Conservation (phyloP, 1,139 yeast genomes). For the Scheffersomyces lignicola region DNA sequence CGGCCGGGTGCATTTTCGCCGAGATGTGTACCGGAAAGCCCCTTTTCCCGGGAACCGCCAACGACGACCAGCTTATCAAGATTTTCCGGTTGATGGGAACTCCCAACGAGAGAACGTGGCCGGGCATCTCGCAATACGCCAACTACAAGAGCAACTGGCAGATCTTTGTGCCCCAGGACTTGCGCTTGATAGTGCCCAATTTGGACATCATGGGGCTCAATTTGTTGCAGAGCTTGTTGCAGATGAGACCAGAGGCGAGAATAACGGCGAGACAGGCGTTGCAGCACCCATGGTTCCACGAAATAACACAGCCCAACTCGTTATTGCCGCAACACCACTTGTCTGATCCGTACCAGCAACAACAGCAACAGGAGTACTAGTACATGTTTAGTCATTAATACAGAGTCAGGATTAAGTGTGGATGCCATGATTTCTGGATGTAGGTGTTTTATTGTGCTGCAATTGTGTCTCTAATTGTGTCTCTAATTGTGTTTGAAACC, state of each 20-base stretch:
- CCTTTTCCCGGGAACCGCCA: constrained; percentile 91
- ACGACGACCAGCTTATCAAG: constrained; percentile 88
- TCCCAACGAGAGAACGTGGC: constrained; percentile 95
- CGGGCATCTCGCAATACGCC: constrained; percentile 83
- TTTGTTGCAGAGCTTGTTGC: constrained; percentile 72
- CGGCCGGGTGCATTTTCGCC: constrained; percentile 96
- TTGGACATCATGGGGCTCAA: constrained; percentile 83
- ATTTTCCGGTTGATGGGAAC: constrained; percentile 95
- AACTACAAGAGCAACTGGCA: constrained; percentile 82
- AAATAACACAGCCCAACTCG: constrained; percentile 52
- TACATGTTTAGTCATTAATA: too few species aligned
- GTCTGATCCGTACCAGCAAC: constrained; percentile 41
- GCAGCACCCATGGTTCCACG: constrained; percentile 95
- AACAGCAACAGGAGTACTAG: constrained; percentile 30
- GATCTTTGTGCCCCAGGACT: constrained; percentile 78
- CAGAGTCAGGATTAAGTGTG: too few species aligned
- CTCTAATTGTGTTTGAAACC: too few species aligned
- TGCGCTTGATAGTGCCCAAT: constrained; percentile 71
- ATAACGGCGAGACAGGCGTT: constrained; percentile 90
- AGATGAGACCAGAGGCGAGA: constrained; percentile 90
- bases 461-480: too few species aligned
- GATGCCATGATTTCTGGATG: too few species aligned
- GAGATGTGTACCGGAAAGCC: constrained; percentile 99
- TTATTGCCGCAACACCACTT: constrained; percentile 29
- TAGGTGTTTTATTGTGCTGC: too few species aligned